These are phyloP conservation scores for Coemansia erecta DNA, from an alignment of 192 early-diverging fungal genomes.

Conservation along the genomic window DNA sequence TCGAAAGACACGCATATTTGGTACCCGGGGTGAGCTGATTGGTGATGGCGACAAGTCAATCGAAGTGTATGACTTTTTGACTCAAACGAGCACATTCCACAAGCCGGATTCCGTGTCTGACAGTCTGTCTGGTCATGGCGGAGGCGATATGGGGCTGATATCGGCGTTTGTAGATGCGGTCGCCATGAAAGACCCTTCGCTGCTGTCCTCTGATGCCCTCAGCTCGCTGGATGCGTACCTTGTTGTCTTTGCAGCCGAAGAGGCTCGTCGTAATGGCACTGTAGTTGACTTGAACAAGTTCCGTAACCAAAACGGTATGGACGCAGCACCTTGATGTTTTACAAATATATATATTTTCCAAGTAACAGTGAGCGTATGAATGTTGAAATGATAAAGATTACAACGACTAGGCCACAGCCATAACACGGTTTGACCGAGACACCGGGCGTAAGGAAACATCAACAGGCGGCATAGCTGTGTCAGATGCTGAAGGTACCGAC, in stretches of 20 bases:
- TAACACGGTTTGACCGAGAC: slow-evolving; percentile 15
- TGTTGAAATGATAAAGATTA: not conserved
- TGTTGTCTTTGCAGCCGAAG: slow-evolving; percentile 25
- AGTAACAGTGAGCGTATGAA: not conserved
- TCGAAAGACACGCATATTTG: slow-evolving; percentile 56
- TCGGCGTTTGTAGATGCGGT: slow-evolving; percentile 14
- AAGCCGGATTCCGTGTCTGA: slow-evolving; percentile 1
- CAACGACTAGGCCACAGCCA: slow-evolving; percentile 19
- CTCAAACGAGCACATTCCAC: slow-evolving; percentile 25
- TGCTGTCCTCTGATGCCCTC: slow-evolving; percentile 12
- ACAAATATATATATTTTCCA: not conserved
- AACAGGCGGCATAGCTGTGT: slow-evolving; percentile 12
- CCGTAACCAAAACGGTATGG: slow-evolving; percentile 4
- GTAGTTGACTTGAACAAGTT: slow-evolving; percentile 13
- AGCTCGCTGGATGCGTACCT: slow-evolving; percentile 12
- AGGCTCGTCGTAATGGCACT: slow-evolving; percentile 11
- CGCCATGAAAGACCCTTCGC: not conserved
- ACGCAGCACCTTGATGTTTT: too few relatives aligned
- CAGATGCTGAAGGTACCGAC: not conserved
- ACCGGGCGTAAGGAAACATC: slow-evolving; percentile 23
- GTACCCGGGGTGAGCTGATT: slow-evolving; percentile 56
- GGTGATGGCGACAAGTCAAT: slow-evolving; percentile 53
- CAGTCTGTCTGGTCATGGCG: slow-evolving; percentile 15
- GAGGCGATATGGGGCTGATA: slow-evolving; percentile 21
- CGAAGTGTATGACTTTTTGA: slow-evolving; percentile 50